Percentiles rank a stretch among this genome's conserved stretches.
Conservation (phyloP, 345 rosid species). For the Rhizophora apiculata region DNA sequence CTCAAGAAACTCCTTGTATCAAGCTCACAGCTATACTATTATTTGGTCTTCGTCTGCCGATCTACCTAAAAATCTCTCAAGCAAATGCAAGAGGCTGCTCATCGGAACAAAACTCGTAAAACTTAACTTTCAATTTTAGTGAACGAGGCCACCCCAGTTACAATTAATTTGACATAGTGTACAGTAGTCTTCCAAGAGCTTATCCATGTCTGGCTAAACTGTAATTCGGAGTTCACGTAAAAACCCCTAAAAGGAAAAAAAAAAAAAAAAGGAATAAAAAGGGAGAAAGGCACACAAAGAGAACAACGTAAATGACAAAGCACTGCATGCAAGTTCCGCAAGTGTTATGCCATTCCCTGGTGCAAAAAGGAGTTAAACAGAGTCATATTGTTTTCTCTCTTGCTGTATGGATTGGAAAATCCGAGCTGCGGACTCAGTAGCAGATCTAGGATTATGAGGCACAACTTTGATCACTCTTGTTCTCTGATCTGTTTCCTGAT, state of each 20-base stretch:
- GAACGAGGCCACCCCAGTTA: too few species aligned
- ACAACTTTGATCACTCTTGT: constrained; percentile 72
- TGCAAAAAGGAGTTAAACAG: constrained; percentile 20
- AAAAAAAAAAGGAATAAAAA: not conserved
- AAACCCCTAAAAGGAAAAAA: not conserved
- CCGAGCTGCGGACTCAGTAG: constrained; percentile 80
- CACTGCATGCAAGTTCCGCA: constrained; percentile 5
- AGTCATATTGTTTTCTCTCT: constrained; percentile 56
- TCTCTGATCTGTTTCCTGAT: constrained; percentile 30
- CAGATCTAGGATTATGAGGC: constrained; percentile 72
- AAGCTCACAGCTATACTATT: too few species aligned
- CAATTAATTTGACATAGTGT: too few species aligned
- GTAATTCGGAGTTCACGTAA: constrained; percentile 7
- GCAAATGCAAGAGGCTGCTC: too few species aligned
- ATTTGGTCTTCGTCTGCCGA: too few species aligned
- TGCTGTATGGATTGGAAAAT: constrained; percentile 87
- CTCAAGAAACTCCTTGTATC: too few species aligned
- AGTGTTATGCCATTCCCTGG: not conserved
- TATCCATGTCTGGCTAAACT: not conserved
- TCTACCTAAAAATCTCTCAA: too few species aligned
- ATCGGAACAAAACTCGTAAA: too few species aligned
- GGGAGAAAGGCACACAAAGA: not conserved
- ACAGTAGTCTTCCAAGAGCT: too few species aligned
- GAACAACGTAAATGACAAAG: constrained; percentile 3
- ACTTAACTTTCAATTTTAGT: too few species aligned